These are phyloP conservation scores for Saccharomyces pastorianus DNA, from an alignment of 1,139 yeast genomes.

Conservation along the genomic window DNA sequence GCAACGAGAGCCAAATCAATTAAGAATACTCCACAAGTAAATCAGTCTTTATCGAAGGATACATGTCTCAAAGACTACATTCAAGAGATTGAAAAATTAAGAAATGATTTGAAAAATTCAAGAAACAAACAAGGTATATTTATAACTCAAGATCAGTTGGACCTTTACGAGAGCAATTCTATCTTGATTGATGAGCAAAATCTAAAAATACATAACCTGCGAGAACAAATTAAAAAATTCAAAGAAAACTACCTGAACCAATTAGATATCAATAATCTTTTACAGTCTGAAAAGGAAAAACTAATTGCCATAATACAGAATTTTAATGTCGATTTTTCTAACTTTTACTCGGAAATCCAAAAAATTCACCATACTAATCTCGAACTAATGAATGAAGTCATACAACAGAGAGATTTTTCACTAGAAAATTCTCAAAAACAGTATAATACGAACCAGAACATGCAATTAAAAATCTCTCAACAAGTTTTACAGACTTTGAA, in stretches of 20 bases:
- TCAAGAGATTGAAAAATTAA: conserved; percentile 48
- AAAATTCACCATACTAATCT: conserved; percentile 18
- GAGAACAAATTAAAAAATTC: conserved; percentile 36
- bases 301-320: conserved; percentile 21
- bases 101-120: conserved; percentile 55
- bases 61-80: conserved; percentile 43
- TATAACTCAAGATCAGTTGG: conserved; percentile 42
- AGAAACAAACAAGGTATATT: conserved; percentile 61
- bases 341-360: conserved; percentile 20
- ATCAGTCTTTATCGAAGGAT: conserved; percentile 45
- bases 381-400: conserved; percentile 12
- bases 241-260: conserved; percentile 30
- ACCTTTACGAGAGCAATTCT: conserved; percentile 37
- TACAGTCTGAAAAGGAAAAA: conserved; percentile 29
- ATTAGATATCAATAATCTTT: conserved; percentile 18
- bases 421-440: neutral
- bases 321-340: conserved; percentile 12
- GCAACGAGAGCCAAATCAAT: conserved; percentile 78
- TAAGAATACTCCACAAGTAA: conserved; percentile 64
- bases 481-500: neutral
- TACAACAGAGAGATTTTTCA: conserved; percentile 16
- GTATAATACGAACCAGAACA: neutral
- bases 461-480: neutral
- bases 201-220: conserved; percentile 38
- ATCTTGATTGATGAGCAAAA: conserved; percentile 42